These are phyloP conservation scores for Trichoderma breve DNA, from an alignment of 2,329 filamentous ascomycete genomes.

Conservation along the genomic window DNA sequence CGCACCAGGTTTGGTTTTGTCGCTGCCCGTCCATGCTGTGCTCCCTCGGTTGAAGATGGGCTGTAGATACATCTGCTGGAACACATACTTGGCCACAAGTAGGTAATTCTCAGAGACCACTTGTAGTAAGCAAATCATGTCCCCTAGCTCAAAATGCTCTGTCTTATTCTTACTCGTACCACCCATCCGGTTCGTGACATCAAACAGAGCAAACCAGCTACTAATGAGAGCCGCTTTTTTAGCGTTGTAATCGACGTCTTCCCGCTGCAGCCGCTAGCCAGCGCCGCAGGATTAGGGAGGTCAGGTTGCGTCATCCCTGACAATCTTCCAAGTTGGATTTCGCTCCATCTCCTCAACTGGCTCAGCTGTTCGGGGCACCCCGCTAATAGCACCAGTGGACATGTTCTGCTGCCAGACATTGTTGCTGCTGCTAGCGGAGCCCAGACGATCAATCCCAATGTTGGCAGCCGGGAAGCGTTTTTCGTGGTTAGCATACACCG, in stretches of 20 bases:
- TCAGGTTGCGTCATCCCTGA: constrained; percentile 15
- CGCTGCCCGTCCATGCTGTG: not conserved
- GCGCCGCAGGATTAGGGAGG: constrained; percentile 1
- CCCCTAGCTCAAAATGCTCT: too few species aligned
- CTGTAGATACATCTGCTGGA: not conserved
- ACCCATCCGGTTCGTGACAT: not conserved
- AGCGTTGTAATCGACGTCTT: not conserved
- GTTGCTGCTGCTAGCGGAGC: constrained; percentile 6
- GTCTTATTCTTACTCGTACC: not conserved
- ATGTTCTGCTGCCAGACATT: not conserved
- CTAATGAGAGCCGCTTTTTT: constrained; percentile 7
- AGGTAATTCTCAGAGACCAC: not conserved
- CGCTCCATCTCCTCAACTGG: not conserved
- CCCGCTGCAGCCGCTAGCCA: constrained; percentile 15
- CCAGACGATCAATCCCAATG: not conserved
- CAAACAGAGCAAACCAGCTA: not conserved
- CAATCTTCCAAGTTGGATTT: not conserved
- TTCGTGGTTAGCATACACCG: not conserved
- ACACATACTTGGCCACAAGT: not conserved
- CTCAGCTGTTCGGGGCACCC: not conserved
- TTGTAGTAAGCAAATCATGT: not conserved
- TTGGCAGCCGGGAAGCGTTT: not conserved
- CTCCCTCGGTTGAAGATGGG: not conserved
- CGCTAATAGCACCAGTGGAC: not conserved
- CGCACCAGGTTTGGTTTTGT: not conserved